These are phyloP conservation scores for Corchorus capsularis DNA, from an alignment of 345 rosid genomes.

Conservation along the genomic window DNA sequence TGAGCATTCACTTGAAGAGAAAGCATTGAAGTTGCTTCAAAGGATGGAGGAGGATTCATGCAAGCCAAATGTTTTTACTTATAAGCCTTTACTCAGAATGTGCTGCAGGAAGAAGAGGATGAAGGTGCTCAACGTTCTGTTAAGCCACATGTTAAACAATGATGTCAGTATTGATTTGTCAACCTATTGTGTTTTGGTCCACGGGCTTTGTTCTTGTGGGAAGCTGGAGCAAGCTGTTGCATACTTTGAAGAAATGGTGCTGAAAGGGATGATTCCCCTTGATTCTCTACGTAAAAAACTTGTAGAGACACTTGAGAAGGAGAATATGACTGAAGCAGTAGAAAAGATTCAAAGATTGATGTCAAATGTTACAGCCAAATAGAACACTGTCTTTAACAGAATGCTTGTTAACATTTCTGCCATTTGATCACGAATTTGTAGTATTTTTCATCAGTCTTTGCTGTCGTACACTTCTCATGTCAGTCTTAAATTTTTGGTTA, in stretches of 20 bases:
- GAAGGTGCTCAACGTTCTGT: conserved; percentile 59
- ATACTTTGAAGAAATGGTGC: conserved; percentile 63
- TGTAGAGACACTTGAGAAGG: conserved; percentile 54
- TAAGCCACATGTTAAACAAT: conserved; percentile 69
- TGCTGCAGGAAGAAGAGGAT: conserved; percentile 69
- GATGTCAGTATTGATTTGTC: conserved; percentile 62
- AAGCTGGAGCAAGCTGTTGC: conserved; percentile 62
- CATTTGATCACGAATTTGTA: neutral
- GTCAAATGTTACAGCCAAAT: conserved; percentile 3
- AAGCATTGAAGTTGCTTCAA: conserved; percentile 59
- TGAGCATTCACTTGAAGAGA: conserved; percentile 54
- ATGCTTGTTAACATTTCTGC: neutral
- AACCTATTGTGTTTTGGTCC: conserved; percentile 57
- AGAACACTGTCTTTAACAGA: conserved; percentile 3
- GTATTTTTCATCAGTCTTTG: neutral
- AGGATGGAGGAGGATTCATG: conserved; percentile 66
- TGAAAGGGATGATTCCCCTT: conserved; percentile 67
- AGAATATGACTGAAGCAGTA: conserved; percentile 49
- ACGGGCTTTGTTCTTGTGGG: conserved; percentile 58
- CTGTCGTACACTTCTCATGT: neutral
- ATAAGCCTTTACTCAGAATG: conserved; percentile 68
- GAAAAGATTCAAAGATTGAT: conserved; percentile 53
- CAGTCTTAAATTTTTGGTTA: neutral
- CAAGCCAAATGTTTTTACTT: conserved; percentile 59
- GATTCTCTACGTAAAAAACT: conserved; percentile 49